Conservation (phyloP, 1,139 yeast species). For the Pichia norvegensis region DNA sequence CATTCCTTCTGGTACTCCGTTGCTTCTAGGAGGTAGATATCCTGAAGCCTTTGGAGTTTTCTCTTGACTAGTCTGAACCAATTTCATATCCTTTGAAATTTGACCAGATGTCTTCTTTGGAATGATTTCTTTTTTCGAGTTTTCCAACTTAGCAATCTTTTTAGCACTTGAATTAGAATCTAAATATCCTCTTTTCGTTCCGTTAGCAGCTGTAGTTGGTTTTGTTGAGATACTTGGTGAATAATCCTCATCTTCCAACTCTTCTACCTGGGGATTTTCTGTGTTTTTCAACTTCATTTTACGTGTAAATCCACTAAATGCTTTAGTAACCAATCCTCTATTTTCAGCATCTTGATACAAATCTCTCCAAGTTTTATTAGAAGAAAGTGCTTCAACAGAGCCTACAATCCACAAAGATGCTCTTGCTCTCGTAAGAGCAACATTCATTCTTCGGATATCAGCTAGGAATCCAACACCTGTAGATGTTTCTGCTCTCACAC, state of each 20-base stretch:
- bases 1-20: constrained; percentile 10
- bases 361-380: constrained; percentile 63
- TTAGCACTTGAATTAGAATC: background rate
- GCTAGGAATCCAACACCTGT: constrained; percentile 78
- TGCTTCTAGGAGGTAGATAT: constrained; percentile 3
- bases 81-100: background rate
- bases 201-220: background rate
- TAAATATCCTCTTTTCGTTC: background rate
- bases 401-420: constrained; percentile 92
- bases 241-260: background rate
- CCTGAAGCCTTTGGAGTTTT: constrained; percentile 6
- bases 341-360: constrained; percentile 55
- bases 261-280: background rate
- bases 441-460: constrained; percentile 91
- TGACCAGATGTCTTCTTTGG: background rate
- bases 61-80: background rate
- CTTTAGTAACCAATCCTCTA: constrained; percentile 30
- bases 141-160: background rate
- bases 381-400: constrained; percentile 51
- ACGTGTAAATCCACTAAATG: constrained; percentile 22
- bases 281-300: background rate
- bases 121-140: background rate
- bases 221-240: background rate
- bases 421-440: constrained; percentile 88
- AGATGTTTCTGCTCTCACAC: constrained; percentile 66